A percentile compares a stretch with the other conserved stretches of the same genome.
phyloP scores from a whole-genome alignment of 176 grass and related monocot genomes.

The Guadua angustifolia region DNA sequence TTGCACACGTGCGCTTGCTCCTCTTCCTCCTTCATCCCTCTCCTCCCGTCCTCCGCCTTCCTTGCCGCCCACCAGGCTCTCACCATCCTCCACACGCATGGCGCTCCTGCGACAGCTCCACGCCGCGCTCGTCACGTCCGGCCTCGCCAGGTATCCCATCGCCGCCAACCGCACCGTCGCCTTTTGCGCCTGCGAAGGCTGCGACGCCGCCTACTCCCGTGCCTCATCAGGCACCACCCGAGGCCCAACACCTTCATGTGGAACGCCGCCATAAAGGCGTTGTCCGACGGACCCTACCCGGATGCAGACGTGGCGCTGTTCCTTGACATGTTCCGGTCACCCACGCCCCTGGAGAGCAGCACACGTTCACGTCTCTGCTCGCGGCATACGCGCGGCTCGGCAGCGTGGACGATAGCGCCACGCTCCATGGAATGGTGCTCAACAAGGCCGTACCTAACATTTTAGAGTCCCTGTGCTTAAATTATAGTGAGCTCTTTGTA shows the following conservation, averaged over 20 bases:
- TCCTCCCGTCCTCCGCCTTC: constrained; percentile 60
- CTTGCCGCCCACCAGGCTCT: constrained; percentile 55
- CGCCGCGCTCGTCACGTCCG: constrained; percentile 63
- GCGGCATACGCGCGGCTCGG: no score
- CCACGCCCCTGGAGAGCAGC: no score
- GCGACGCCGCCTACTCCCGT: constrained; percentile 53
- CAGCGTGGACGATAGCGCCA: no score
- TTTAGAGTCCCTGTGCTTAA: no score
- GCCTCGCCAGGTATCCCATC: constrained; percentile 63
- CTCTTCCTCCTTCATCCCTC: neutral
- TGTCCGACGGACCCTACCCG: no score
- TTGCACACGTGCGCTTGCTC: constrained; percentile 12
- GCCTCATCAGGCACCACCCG: constrained; percentile 60
- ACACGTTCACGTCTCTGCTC: no score
- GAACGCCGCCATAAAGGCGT: no score
- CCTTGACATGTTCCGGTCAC: no score
- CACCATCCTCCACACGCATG: constrained; percentile 69
- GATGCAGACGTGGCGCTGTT: no score
- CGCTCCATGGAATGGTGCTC: no score
- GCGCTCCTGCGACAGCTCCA: constrained; percentile 74
- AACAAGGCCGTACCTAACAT: no score
- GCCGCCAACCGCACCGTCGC: constrained; percentile 65
- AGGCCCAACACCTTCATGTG: constrained; percentile 61
- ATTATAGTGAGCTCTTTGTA: no score
- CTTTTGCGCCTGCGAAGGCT: constrained; percentile 60